Base-by-base conservation (phyloP, 1,284 basidiomycete species). In the Leccinum cinnamomeum region DNA sequence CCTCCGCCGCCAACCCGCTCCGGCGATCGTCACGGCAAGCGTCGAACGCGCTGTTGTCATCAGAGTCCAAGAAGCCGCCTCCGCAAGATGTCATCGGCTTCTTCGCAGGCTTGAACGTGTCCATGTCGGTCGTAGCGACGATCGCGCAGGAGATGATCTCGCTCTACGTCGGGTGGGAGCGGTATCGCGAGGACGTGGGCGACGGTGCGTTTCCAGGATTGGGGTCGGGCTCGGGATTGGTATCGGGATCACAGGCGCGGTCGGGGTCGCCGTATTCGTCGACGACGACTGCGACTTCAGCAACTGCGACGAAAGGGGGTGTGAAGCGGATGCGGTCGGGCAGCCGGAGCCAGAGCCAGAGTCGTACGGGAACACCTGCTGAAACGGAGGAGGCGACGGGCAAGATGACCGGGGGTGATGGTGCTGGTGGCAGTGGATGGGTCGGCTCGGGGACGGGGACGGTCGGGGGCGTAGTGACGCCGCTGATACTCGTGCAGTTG, bases 81-180 rank as follows among this genome's bases (percentile, higher is more conserved):
- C 44, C 44, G 23, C 50, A 89, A 66, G 90, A 93, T 69, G 83
- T 90, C 6, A 81, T 95, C 51, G 84, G 87, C 3, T 98, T 97
- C 72, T 85, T 98, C 61, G 89, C 95, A 0, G 86, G 85, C 7
- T 83, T 98, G 37, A 92, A 96, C 74, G 88, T 98, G 46, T 94
- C 90, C 55, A 82, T 96, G 67, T 84, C 90, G 0, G 81, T 91
- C 54, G 78, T 99, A 23, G 86, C 92, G n/a, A 90, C 92, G 20
- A 89, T 97, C 64, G 86, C 92, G 0, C 95, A 98, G 74, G 92
- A 97, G 76, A 94, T 98, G 68, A 83, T 98, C 58, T 84, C 89
- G 3, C 76, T 94, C n/a, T 98, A 97, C 72, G 85, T 89, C 6
- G 81, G 95, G 0, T 97, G 94, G 93, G 89, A 92, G 59, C 79